Evolutionary conservation across 106 monocot genomes (phyloP), one percentile per base, ranked within the genome.

Genomic region (Dendrobium catenatum): DNA sequence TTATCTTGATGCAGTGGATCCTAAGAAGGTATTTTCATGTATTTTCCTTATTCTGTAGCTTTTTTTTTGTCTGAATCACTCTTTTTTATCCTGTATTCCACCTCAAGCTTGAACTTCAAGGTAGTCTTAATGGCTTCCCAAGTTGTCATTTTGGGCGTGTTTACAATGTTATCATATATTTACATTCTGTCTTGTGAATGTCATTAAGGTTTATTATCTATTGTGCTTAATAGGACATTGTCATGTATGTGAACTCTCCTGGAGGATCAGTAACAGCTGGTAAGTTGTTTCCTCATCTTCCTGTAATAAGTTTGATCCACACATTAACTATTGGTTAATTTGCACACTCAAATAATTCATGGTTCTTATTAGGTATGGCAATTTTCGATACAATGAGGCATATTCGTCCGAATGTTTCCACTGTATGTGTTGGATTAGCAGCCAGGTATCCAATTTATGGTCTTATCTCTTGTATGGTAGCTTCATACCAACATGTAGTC

Each of bases 261-360:
- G 98, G 98, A 83, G 98, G 98, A 42, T 99, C 98, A 11, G 98
- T 99, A 48, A 99, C 98, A 72, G 98, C 95, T 82, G 98, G 98
- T 98, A 88, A 81, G 2, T 9, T 72, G 16, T 82, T 40, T 64
- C 77, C 0, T 83, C 17, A 9, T 66, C 0, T 80, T 40, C 20
- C 59, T 51, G 13, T 13, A 13, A 15, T 16, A 13, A 55, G 51
- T 22, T 77, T 9, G 15, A 42, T 19, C 4, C 4, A 43, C 8
- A 44, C 15, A 43, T 43, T 42, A 42, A 42, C 13, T 74, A 61
- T 74, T 5, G 51, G 46, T 51, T 51, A 51, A 51, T 51, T 0
- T 13, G 43, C 43, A 19, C 6, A 19, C 5, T 74, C 74, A 37
- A 37, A 29, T 4, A 13, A 13, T 1, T n/a, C n/a, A n/a, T n/a